Conservation (phyloP, 2,329 filamentous ascomycete species). For the Cordyceps militaris region DNA sequence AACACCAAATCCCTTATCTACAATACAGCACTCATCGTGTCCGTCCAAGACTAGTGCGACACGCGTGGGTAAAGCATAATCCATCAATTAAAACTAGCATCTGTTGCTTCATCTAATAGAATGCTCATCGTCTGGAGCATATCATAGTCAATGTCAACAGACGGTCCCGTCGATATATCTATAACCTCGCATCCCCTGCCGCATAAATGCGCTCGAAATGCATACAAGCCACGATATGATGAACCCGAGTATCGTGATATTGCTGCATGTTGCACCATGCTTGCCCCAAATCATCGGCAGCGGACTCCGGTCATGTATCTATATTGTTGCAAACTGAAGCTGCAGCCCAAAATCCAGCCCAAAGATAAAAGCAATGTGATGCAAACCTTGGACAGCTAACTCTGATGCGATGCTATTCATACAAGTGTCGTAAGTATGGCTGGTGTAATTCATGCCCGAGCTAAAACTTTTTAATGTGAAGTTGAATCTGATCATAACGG, state of each 20-base stretch:
- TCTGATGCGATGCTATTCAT: constrained; percentile 15
- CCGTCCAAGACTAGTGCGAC: neutral
- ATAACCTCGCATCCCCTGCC: neutral
- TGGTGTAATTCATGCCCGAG: constrained; percentile 13
- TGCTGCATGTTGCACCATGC: neutral
- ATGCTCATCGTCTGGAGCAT: constrained; percentile 1
- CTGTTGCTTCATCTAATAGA: constrained; percentile 7
- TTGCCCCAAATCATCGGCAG: neutral
- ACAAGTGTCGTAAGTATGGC: constrained; percentile 15
- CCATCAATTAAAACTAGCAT: constrained; percentile 10
- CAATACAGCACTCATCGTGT: neutral
- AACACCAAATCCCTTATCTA: neutral
- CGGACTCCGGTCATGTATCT: constrained; percentile 1
- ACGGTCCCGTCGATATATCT: neutral
- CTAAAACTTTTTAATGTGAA: constrained; percentile 15
- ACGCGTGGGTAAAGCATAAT: neutral
- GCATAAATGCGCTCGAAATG: constrained; percentile 1
- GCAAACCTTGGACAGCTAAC: constrained; percentile 11
- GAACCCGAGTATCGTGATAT: neutral
- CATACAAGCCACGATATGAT: neutral
- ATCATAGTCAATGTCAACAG: constrained; percentile 2
- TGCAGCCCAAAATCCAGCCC: constrained; percentile 5
- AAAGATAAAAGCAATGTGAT: constrained; percentile 6
- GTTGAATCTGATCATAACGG: constrained; percentile 7
- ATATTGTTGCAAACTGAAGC: constrained; percentile 1